Evolutionary conservation across 129 eudicot genomes (phyloP).

Genomic region (Escallonia rubra): DNA sequence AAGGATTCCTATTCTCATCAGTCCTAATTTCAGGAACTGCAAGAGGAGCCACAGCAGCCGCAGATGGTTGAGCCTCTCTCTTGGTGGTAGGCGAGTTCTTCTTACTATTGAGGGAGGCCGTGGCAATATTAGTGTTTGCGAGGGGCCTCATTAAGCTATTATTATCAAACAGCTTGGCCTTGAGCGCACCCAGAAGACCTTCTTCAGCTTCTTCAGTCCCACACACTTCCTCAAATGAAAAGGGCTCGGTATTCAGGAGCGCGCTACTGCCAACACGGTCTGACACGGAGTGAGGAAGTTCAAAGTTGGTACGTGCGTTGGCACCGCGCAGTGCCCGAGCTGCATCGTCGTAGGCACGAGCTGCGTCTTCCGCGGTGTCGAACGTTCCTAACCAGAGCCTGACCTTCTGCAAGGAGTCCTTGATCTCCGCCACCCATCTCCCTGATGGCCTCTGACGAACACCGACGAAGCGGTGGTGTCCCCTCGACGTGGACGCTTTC

Average conservation of each 20-base stretch:
- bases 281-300: slow-evolving; percentile 17
- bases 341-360: slow-evolving; percentile 30
- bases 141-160: too few relatives aligned
- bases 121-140: not conserved
- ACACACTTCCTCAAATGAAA: slow-evolving; percentile 33
- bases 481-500: slow-evolving; percentile 24
- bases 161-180: slow-evolving; percentile 25
- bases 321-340: slow-evolving; percentile 28
- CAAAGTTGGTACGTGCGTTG: slow-evolving; percentile 34
- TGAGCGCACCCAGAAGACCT: slow-evolving; percentile 31
- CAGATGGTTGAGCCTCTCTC: not conserved
- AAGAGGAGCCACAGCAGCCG: not conserved
- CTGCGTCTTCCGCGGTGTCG: slow-evolving; percentile 31
- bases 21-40: not conserved
- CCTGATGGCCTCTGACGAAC: slow-evolving; percentile 38
- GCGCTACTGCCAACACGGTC: not conserved
- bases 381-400: slow-evolving; percentile 36
- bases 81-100: not conserved
- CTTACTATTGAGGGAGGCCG: not conserved
- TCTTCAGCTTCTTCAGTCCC: slow-evolving; percentile 21
- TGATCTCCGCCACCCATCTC: slow-evolving; percentile 36
- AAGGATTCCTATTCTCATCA: not conserved
- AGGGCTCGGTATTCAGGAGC: slow-evolving; percentile 19
- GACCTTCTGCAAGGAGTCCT: slow-evolving; percentile 29
- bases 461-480: slow-evolving; percentile 28